Percentiles rank a stretch among this genome's conserved stretches.
phyloP scores from a whole-genome alignment of 2,329 filamentous ascomycete genomes.

The Stagonosporopsis tanaceti region DNA sequence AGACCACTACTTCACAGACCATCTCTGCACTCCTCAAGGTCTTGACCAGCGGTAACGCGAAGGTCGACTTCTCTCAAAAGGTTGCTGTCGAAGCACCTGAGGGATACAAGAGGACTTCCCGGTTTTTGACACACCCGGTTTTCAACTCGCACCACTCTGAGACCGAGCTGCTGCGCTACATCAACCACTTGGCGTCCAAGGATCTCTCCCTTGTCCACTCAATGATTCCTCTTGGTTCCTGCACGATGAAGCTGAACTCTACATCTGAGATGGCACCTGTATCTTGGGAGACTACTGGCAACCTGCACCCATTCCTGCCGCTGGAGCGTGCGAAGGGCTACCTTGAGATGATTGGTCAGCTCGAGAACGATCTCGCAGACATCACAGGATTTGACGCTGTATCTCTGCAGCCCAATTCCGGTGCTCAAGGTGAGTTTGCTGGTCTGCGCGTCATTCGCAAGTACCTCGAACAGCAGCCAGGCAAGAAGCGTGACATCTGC shows the following conservation, averaged over 20 bases:
- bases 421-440: slow-evolving; percentile 93
- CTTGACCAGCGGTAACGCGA: slow-evolving; percentile 44
- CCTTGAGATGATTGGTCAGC: slow-evolving; percentile 70
- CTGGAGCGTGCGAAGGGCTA: slow-evolving; percentile 72
- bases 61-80: slow-evolving; percentile 20
- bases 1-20: slow-evolving; percentile 68
- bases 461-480: slow-evolving; percentile 74
- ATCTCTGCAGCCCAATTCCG: slow-evolving; percentile 93
- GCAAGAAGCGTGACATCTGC: slow-evolving; percentile 84
- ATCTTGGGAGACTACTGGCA: slow-evolving; percentile 76
- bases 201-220: slow-evolving; percentile 93
- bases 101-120: slow-evolving; percentile 72
- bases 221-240: slow-evolving; percentile 96
- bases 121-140: slow-evolving; percentile 86
- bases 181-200: slow-evolving; percentile 91
- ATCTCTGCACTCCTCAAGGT: slow-evolving; percentile 64
- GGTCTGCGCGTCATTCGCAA: slow-evolving; percentile 88
- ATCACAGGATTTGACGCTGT: slow-evolving; percentile 92
- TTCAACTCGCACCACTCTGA: slow-evolving; percentile 97
- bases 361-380: slow-evolving; percentile 77
- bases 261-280: slow-evolving; percentile 93
- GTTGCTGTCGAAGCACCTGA: slow-evolving; percentile 54
- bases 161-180: slow-evolving; percentile 92
- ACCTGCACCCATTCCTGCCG: slow-evolving; percentile 83
- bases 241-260: slow-evolving; percentile 98